Evolutionary conservation across 78 protist species (phyloP).

Genomic region (slime mould (Dictyostelium discoideum)): DNA sequence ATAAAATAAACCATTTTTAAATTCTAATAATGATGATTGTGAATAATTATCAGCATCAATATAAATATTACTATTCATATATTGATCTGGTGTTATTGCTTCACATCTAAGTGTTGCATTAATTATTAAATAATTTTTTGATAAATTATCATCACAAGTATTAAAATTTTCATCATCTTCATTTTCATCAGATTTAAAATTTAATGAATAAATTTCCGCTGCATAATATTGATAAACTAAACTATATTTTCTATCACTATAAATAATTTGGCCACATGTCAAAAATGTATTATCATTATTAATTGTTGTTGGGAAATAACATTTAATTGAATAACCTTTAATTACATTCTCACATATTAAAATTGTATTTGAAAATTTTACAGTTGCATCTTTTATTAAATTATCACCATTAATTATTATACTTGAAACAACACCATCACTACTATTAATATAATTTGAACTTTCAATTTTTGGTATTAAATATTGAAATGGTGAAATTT

Average conservation of each 20-base stretch:
- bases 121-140: not conserved
- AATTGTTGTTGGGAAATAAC: not conserved
- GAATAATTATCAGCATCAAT: not conserved
- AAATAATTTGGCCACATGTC: not conserved
- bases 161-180: not conserved
- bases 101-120: not conserved
- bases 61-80: not conserved
- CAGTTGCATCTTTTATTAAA: not conserved
- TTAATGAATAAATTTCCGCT: not conserved
- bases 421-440: not conserved
- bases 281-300: not conserved
- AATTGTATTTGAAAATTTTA: not conserved
- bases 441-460: not conserved
- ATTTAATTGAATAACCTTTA: not conserved
- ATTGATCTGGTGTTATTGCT: not conserved
- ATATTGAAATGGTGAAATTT: not conserved
- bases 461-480: not conserved
- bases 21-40: not conserved
- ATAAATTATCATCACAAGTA: not conserved
- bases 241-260: not conserved
- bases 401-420: not conserved
- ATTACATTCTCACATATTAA: not conserved
- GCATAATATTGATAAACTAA: not conserved
- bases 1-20: not conserved
- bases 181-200: not conserved